These are phyloP conservation scores for Haberlea rhodopensis DNA, from an alignment of 257 asterid genomes.

Conservation along the genomic window DNA sequence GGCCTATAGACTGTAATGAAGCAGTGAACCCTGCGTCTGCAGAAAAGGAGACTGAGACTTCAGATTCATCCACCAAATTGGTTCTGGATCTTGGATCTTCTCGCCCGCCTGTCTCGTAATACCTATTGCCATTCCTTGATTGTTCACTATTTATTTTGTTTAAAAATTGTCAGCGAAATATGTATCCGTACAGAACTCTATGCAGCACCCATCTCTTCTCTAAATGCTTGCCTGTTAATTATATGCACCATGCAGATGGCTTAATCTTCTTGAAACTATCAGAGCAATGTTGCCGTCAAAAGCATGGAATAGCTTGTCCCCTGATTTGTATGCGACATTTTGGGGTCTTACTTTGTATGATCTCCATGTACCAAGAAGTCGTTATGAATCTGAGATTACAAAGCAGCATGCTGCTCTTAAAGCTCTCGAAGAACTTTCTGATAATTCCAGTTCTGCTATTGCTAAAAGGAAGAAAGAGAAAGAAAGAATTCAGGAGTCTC, in stretches of 20 bases:
- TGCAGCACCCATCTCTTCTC: constrained; percentile 13
- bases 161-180: constrained; percentile 15
- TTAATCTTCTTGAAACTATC: constrained; percentile 77
- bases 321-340: constrained; percentile 94
- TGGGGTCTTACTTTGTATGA: constrained; percentile 99
- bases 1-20: constrained; percentile 82
- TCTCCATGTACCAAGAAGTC: constrained; percentile 88
- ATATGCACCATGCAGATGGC: constrained; percentile 71
- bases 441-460: constrained; percentile 97
- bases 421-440: constrained; percentile 94
- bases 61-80: constrained; percentile 42
- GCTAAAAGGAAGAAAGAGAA: constrained; percentile 96
- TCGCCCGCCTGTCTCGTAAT: constrained; percentile 64
- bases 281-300: constrained; percentile 89
- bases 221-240: constrained; percentile 21
- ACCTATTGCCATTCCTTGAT: constrained; percentile 20
- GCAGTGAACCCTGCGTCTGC: constrained; percentile 35
- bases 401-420: constrained; percentile 87
- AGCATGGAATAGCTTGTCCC: constrained; percentile 99
- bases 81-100: constrained; percentile 80
- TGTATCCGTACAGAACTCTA: constrained; percentile 3
- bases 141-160: constrained; percentile 20
- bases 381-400: constrained; percentile 83
- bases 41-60: constrained; percentile 59
- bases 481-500: constrained; percentile 98